Base-by-base conservation (phyloP, 176 grass and related monocot species). In the Ensete ventricosum region DNA sequence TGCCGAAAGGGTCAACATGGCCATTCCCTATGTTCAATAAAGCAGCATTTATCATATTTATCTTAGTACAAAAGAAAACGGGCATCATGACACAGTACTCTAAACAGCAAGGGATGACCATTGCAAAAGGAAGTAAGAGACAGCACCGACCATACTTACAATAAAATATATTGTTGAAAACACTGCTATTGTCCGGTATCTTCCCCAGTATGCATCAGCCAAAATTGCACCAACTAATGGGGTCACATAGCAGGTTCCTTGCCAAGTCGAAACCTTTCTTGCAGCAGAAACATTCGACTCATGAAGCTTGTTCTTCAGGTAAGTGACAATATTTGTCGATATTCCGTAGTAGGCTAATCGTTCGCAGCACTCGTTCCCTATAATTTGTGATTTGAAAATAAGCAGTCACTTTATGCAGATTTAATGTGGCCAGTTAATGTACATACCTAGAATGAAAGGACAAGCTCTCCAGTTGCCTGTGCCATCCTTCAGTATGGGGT, bases 181-280 rank as follows among this genome's bases (percentile, higher is more conserved):
- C 76, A 82, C 81, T 66, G 78, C 80, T 76, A 98, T 93, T 43
- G 94, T 93, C 83, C 77, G 73, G 77, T 88, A 93, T 64, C 87
- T 92, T 17, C 94, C 94, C 88, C 87, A 97, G 10, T 80, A 86
- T 29, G 90, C 90, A 74, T 97, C 94, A 69, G 94, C 94, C 68
- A 97, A 80, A 66, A 97, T 74, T 17, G 90, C 94, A 63, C 94
- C 90, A 73, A 97, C 71, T 52, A 97, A 86, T 70, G 94, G 64
- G 49, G 94, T 97, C 22, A 97, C 82, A 73, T 97, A 97, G 84
- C 94, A 97, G 79, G 94, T 97, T 67, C 90, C 94, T 78, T 84
- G 82, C 94, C 94, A 93, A 77, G 86, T 97, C 16, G 75, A 91
- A 64, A 97, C 86, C 82, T 80, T 85, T 86, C 90, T 88, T 60